phyloP scores from a whole-genome alignment of 805 yeast species.

The Wickerhamomyces pijperi region DNA sequence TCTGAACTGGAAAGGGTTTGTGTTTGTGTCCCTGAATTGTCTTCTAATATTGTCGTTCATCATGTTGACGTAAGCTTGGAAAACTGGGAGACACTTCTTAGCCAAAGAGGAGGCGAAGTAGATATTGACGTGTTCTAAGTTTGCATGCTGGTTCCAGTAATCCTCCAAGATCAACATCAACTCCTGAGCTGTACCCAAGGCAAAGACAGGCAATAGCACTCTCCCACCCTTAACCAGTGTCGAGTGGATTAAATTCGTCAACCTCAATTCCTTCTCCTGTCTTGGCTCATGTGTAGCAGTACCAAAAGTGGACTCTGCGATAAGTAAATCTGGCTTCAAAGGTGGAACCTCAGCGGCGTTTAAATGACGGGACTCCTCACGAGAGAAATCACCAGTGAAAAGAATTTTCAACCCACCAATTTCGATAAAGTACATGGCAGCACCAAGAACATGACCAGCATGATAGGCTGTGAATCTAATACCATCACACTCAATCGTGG shows the following conservation, averaged over 20 bases:
- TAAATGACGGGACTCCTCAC: constrained; percentile 92
- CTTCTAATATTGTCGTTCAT: constrained; percentile 88
- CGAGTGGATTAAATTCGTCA: constrained; percentile 74
- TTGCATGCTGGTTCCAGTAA: constrained; percentile 81
- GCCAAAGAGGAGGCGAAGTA: constrained; percentile 92
- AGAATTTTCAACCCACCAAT: constrained; percentile 82
- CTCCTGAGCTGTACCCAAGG: constrained; percentile 95
- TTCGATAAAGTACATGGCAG: constrained; percentile 94
- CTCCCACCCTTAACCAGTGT: constrained; percentile 85
- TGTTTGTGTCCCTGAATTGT: constrained; percentile 62
- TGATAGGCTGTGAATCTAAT: constrained; percentile 94
- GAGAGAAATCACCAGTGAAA: constrained; percentile 94
- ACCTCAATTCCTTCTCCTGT: constrained; percentile 67
- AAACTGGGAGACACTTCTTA: constrained; percentile 92
- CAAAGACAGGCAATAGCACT: constrained; percentile 87
- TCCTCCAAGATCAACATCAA: constrained; percentile 82
- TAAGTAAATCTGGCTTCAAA: constrained; percentile 72
- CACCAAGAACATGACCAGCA: constrained; percentile 99
- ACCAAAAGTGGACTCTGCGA: constrained; percentile 94
- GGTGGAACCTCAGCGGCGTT: constrained; percentile 94
- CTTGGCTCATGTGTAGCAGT: constrained; percentile 95
- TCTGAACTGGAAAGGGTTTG: constrained; percentile 87
- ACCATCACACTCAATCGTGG: constrained; percentile 91
- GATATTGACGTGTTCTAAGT: constrained; percentile 70
- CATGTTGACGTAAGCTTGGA: constrained; percentile 92